phyloP scores from a whole-genome alignment of 371 early-diverging fungal genomes.

The Mortierella sp. region DNA sequence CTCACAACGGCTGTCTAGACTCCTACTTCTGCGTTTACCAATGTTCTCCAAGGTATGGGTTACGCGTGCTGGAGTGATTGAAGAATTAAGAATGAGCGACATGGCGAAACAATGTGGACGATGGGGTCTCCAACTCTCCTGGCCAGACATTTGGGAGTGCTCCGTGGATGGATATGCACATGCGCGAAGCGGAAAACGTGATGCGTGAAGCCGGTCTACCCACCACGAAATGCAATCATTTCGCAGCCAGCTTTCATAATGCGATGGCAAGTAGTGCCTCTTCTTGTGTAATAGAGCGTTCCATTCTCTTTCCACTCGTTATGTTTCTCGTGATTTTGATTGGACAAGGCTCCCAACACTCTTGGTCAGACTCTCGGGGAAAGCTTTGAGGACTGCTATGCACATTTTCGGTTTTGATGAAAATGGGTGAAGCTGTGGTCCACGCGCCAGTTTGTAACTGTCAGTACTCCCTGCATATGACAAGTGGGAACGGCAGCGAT shows the following conservation, averaged over 20 bases:
- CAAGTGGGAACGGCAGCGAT: no score
- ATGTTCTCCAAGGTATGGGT: no score
- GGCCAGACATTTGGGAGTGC: constrained; percentile 3
- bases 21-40: no score
- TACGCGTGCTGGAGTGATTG: no score
- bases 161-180: constrained; percentile 9
- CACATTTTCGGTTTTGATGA: neutral
- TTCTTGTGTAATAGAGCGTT: constrained; percentile 5
- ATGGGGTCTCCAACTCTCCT: constrained; percentile 1
- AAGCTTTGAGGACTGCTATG: neutral
- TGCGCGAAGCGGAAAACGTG: constrained; percentile 2
- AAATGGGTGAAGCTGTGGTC: neutral
- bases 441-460: no score
- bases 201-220: constrained; percentile 5
- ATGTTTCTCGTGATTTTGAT: neutral
- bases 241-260: no score
- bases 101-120: constrained; percentile 1
- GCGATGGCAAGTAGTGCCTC: constrained; percentile 1
- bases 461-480: no score
- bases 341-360: neutral
- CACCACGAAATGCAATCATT: neutral
- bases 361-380: neutral
- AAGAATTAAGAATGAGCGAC: neutral
- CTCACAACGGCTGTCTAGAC: no score
- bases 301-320: neutral